Percentiles rank a stretch among this genome's conserved stretches.
Conservation (phyloP, 768 basidiomycete genomes). For the Melanogaster broomeanus region DNA sequence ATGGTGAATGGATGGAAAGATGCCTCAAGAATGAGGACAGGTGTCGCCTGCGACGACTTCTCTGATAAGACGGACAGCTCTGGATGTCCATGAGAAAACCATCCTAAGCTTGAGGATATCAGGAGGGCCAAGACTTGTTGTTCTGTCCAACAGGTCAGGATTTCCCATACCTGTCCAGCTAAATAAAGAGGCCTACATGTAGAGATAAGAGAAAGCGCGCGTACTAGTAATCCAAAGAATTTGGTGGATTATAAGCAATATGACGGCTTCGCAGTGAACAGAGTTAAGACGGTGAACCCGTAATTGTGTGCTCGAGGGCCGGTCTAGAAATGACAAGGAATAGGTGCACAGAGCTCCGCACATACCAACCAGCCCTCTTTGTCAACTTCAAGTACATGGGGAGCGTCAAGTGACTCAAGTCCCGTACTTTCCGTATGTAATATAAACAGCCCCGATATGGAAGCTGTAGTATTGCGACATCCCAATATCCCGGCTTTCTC, state of each 20-base stretch:
- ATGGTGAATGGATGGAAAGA: neutral
- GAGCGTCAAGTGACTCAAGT: too few species aligned
- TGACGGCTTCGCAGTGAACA: neutral
- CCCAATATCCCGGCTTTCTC: neutral
- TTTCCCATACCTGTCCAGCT: neutral
- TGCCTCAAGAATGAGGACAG: neutral
- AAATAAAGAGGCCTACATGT: conserved; percentile 4
- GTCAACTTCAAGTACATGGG: neutral
- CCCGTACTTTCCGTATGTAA: neutral
- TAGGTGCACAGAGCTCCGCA: neutral
- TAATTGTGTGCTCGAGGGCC: neutral
- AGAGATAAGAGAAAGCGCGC: neutral
- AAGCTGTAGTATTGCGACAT: conserved; percentile 17
- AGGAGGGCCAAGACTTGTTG: neutral
- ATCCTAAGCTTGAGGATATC: neutral
- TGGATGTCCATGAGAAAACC: neutral
- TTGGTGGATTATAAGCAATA: neutral
- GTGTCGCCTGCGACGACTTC: neutral
- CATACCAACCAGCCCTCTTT: too few species aligned
- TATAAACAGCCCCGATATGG: conserved; percentile 18
- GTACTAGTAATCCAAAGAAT: neutral
- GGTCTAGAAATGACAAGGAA: neutral
- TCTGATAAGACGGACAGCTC: neutral
- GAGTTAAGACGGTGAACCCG: neutral
- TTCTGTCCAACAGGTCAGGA: neutral